Evolutionary conservation across 1,284 basidiomycete genomes (phyloP).

Genomic region (Anthracocystis panici-leucophaei): DNA sequence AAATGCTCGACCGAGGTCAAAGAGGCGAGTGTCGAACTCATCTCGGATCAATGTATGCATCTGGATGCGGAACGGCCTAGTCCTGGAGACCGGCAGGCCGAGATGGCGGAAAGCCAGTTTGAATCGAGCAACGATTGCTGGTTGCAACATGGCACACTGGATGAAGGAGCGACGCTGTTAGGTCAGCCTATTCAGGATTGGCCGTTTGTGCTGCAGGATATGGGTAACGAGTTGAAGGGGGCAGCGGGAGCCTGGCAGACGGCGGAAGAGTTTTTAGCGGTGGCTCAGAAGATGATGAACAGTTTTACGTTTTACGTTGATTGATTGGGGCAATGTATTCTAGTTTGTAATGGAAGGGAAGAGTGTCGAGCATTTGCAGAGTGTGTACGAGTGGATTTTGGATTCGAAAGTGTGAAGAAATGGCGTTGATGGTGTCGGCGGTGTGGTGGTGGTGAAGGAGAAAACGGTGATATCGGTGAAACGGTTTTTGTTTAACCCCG

Average conservation of each 20-base stretch:
- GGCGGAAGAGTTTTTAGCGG: conserved; percentile 39
- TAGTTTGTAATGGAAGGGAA: not conserved
- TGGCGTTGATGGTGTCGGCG: too few species aligned
- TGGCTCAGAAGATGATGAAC: conserved; percentile 37
- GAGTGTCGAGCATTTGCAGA: not conserved
- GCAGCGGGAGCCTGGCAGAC: conserved; percentile 38
- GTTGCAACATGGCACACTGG: conserved; percentile 43
- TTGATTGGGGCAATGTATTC: not conserved
- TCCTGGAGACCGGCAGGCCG: not conserved
- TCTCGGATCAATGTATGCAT: conserved; percentile 44
- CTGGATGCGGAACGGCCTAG: conserved; percentile 34
- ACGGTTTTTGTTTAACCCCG: too few species aligned
- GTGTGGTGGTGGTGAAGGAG: too few species aligned
- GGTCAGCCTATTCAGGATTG: conserved; percentile 47
- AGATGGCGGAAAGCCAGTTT: conserved; percentile 13
- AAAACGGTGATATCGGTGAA: too few species aligned
- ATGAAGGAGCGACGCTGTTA: conserved; percentile 39
- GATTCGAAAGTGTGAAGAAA: too few species aligned
- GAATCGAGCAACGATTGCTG: conserved; percentile 32
- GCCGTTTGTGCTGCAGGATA: conserved; percentile 50
- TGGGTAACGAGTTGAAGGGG: conserved; percentile 40
- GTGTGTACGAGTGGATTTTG: not conserved
- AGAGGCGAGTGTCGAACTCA: conserved; percentile 29
- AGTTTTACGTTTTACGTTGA: conserved; percentile 42
- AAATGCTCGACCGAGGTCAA: conserved; percentile 24